Percentiles rank a stretch among this genome's conserved stretches.
Conservation (phyloP, 2,329 filamentous ascomycete genomes). For the Fusarium poae region DNA sequence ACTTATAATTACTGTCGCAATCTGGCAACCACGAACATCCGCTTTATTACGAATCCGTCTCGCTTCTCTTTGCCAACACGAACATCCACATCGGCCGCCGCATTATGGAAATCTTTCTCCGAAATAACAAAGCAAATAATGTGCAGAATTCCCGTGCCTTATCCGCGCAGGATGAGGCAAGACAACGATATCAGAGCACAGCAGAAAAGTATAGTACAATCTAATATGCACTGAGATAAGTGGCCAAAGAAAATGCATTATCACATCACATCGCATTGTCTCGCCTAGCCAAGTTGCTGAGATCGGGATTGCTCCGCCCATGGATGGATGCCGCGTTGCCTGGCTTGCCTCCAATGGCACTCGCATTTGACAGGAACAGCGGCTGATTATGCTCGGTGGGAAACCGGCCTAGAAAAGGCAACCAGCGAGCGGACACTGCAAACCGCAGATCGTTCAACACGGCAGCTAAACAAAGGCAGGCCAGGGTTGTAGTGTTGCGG, state of each 20-base stretch:
- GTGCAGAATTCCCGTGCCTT: constrained; percentile 41
- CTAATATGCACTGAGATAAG: constrained; percentile 27
- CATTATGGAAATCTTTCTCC: constrained; percentile 27
- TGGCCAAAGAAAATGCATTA: constrained; percentile 44
- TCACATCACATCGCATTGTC: constrained; percentile 48
- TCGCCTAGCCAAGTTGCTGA: constrained; percentile 38
- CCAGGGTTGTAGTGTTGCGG: constrained; percentile 45
- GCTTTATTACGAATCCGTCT: constrained; percentile 14
- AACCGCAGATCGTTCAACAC: constrained; percentile 48
- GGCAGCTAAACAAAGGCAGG: constrained; percentile 42
- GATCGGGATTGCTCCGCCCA: constrained; percentile 44
- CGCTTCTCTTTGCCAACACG: constrained; percentile 7
- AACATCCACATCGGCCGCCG: constrained; percentile 23
- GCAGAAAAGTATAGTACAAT: constrained; percentile 9
- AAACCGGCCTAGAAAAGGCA: constrained; percentile 33
- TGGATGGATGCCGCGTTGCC: constrained; percentile 43
- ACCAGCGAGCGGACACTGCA: constrained; percentile 36
- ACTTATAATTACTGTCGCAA: constrained; percentile 10
- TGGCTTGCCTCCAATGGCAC: constrained; percentile 38
- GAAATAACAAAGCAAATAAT: constrained; percentile 32
- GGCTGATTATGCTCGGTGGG: constrained; percentile 40
- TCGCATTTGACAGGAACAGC: constrained; percentile 28
- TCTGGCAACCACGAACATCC: constrained; percentile 9
- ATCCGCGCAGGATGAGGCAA: constrained; percentile 36
- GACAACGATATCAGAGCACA: constrained; percentile 3